A percentile compares a stretch with the other conserved stretches of the same genome.
phyloP scores from a whole-genome alignment of 495 filamentous ascomycete species.

The Glutinoglossum americanum region DNA sequence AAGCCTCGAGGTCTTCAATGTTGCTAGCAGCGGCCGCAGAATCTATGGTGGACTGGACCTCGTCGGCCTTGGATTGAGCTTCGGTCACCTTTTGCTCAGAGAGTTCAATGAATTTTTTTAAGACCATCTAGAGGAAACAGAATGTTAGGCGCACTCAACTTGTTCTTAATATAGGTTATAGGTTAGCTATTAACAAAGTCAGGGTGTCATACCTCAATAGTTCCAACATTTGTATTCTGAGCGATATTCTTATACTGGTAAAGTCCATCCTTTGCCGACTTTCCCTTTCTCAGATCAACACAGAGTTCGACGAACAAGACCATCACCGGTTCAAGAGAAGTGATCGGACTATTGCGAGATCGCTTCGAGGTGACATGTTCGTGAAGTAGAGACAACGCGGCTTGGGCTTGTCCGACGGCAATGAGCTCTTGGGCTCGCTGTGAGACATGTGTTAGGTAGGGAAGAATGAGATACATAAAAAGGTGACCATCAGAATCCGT shows the following conservation, averaged over 20 bases:
- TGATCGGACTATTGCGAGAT: constrained; percentile 90
- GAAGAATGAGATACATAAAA: background rate
- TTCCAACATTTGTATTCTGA: constrained; percentile 95
- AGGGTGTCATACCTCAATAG: constrained; percentile 54
- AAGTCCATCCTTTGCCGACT: constrained; percentile 91
- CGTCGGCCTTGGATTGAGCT: constrained; percentile 87
- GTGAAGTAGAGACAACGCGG: constrained; percentile 85
- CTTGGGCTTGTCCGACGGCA: constrained; percentile 79
- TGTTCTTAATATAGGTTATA: no score
- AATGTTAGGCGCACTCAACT: background rate
- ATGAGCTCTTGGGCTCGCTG: constrained; percentile 92
- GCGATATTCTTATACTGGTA: constrained; percentile 99
- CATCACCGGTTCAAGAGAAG: constrained; percentile 95
- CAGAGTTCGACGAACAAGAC: constrained; percentile 88
- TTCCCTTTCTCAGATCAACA: constrained; percentile 91
- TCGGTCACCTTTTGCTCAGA: constrained; percentile 90
- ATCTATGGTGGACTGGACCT: constrained; percentile 75
- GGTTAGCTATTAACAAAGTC: background rate
- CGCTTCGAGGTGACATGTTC: constrained; percentile 98
- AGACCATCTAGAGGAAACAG: constrained; percentile 38
- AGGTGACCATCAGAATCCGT: no score
- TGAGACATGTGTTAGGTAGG: constrained; percentile 4
- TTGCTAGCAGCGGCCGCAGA: constrained; percentile 43
- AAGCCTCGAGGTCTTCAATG: constrained; percentile 89
- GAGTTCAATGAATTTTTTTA: constrained; percentile 93